These are phyloP conservation scores for Lupinus albus DNA, from an alignment of 306 rosid species.

Conservation along the genomic window DNA sequence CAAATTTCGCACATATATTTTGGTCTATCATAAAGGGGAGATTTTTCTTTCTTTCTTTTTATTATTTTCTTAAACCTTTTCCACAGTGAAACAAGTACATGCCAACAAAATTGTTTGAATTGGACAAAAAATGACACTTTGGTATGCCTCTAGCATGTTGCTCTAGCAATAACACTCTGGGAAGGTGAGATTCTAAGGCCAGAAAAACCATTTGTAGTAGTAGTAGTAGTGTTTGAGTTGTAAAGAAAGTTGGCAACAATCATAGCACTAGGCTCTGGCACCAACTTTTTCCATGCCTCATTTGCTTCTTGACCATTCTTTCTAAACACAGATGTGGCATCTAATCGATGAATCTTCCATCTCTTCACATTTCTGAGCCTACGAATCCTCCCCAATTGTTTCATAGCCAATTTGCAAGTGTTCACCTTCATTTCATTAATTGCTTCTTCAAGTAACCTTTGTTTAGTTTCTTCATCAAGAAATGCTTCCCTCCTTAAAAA, in stretches of 20 bases:
- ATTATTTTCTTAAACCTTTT: background rate
- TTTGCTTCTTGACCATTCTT: conserved; percentile 57
- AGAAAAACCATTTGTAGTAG: conserved; percentile 17
- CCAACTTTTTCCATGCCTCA: conserved; percentile 67
- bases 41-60: background rate
- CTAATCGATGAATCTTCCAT: conserved; percentile 65
- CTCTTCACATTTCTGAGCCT: conserved; percentile 59
- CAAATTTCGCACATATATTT: background rate
- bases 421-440: conserved; percentile 57
- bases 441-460: conserved; percentile 48
- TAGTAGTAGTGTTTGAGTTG: background rate
- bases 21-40: background rate
- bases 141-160: conserved; percentile 34
- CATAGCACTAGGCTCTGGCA: conserved; percentile 55
- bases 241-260: conserved; percentile 56
- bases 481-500: conserved; percentile 53
- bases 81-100: background rate
- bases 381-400: conserved; percentile 62
- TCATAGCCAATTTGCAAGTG: conserved; percentile 59
- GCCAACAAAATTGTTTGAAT: background rate
- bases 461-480: conserved; percentile 35
- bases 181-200: conserved; percentile 29
- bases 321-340: conserved; percentile 75
- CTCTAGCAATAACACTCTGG: conserved; percentile 44
- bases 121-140: background rate